Evolutionary conservation across 352 stramenopile species (phyloP), one percentile per base, ranked within the genome.

Genomic region (Globisporangium alternatum): DNA sequence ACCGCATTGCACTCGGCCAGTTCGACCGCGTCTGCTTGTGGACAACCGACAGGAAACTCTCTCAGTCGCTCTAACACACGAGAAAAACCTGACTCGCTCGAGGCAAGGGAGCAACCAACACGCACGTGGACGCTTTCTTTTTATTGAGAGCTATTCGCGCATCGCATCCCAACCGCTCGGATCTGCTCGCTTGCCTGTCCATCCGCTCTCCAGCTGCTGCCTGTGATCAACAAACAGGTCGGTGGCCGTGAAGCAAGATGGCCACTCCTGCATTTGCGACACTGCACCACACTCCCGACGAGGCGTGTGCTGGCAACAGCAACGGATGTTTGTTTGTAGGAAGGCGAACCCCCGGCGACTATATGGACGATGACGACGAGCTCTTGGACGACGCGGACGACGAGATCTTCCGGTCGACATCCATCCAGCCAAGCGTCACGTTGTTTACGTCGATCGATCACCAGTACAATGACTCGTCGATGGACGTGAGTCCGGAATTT

Each of bases 281-380:
- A 17, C 41, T 37, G 21, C 31, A 45, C 61, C 43, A 69, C 43
- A 57, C 62, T 28, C 65, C 60, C 12, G 61, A 55, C 41, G 57
- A 67, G 53, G 33, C 67, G 60, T 66, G 71, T 43, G 31, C 39
- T 9, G 15, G 41, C 15, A 41, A 9, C 9, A 41, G 35, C n/a
- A 47, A 69, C 21, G 55, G 37, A 30, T 78, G 74, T 37, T 63
- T 72, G 43, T 91, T 90, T 56, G 81, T 92, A 22, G 61, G 78
- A 21, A 48, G 43, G 3, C 71, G 78, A 6, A 78, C 75, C 54
- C 76, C 69, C 62, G 70, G 62, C 54, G 62, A 65, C 54, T 56
- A 45, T 55, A 81, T 83, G 66, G 70, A 84, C 31, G 80, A 89
- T 52, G 82, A 91, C 54, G 82, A 91, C 55, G 76, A 82, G 33